A percentile compares a stretch with the other conserved stretches of the same genome.
These are phyloP conservation scores for Stephania cephalantha DNA, from an alignment of 164 flowering plant species.

Conservation along the genomic window DNA sequence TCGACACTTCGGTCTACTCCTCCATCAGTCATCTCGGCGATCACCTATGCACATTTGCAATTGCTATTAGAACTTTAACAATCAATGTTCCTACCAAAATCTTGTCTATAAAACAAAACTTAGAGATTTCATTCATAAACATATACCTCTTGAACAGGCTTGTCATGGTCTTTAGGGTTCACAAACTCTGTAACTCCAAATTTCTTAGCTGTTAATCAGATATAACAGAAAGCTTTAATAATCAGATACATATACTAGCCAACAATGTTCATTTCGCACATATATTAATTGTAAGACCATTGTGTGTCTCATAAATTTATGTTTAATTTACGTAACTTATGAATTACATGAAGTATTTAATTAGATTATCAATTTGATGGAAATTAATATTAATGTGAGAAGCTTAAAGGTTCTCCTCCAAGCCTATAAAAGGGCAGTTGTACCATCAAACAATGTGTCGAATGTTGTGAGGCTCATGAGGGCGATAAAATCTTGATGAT, in stretches of 20 bases:
- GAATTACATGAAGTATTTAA: too few relatives aligned
- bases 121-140: neutral
- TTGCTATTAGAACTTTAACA: neutral
- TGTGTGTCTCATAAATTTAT: too few relatives aligned
- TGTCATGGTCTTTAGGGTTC: slow-evolving; percentile 33
- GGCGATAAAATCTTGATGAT: too few relatives aligned
- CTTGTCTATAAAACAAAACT: too few relatives aligned
- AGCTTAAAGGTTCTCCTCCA: too few relatives aligned
- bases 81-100: neutral
- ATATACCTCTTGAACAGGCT: slow-evolving; percentile 41
- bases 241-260: neutral
- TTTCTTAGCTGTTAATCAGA: slow-evolving; percentile 29
- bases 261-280: neutral
- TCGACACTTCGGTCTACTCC: slow-evolving; percentile 39
- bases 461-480: too few relatives aligned
- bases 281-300: neutral
- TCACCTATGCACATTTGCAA: slow-evolving; percentile 17
- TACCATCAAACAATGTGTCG: too few relatives aligned
- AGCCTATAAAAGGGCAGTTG: too few relatives aligned
- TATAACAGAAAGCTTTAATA: neutral
- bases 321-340: too few relatives aligned
- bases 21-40: slow-evolving; percentile 35
- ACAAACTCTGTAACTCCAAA: slow-evolving; percentile 44
- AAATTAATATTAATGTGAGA: too few relatives aligned
- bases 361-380: too few relatives aligned